Conservation (phyloP, 768 basidiomycete genomes). For the Leccinum olivaceopallidum region DNA sequence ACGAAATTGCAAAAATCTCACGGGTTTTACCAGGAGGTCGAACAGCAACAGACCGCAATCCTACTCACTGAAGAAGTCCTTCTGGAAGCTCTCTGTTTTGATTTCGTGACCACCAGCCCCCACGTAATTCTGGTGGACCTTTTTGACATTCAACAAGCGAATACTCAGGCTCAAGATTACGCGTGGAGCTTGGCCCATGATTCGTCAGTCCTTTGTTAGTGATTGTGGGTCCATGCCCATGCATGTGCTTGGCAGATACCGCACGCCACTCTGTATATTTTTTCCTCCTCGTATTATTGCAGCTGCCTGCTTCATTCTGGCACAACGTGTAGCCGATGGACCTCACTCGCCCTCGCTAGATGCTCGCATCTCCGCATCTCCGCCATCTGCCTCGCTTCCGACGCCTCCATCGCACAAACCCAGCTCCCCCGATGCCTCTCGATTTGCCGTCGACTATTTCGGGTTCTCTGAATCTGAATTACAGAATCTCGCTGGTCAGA, state of each 20-base stretch:
- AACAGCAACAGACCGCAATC: slow-evolving; percentile 67
- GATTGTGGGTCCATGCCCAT: slow-evolving; percentile 8
- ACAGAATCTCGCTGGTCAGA: slow-evolving; percentile 57
- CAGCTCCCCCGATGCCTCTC: slow-evolving; percentile 65
- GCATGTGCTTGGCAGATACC: slow-evolving; percentile 49
- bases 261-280: slow-evolving; percentile 76
- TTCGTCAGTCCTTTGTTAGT: slow-evolving; percentile 53
- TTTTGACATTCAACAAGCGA: slow-evolving; percentile 55
- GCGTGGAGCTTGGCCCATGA: slow-evolving; percentile 89
- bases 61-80: slow-evolving; percentile 75
- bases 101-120: slow-evolving; percentile 76
- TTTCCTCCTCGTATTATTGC: slow-evolving; percentile 72
- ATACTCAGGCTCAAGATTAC: slow-evolving; percentile 59
- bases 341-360: slow-evolving; percentile 74
- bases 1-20: slow-evolving; percentile 3
- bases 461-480: slow-evolving; percentile 62
- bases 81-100: slow-evolving; percentile 83
- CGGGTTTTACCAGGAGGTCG: slow-evolving; percentile 60
- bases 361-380: slow-evolving; percentile 67
- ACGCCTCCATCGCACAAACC: slow-evolving; percentile 81
- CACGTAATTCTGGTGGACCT: slow-evolving; percentile 76
- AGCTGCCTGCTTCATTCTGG: slow-evolving; percentile 74
- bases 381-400: slow-evolving; percentile 74
- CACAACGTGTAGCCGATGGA: slow-evolving; percentile 70
- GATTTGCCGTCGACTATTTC: slow-evolving; percentile 69